Conservation (phyloP, 169 alveolate species). For the Babesia sp. region DNA sequence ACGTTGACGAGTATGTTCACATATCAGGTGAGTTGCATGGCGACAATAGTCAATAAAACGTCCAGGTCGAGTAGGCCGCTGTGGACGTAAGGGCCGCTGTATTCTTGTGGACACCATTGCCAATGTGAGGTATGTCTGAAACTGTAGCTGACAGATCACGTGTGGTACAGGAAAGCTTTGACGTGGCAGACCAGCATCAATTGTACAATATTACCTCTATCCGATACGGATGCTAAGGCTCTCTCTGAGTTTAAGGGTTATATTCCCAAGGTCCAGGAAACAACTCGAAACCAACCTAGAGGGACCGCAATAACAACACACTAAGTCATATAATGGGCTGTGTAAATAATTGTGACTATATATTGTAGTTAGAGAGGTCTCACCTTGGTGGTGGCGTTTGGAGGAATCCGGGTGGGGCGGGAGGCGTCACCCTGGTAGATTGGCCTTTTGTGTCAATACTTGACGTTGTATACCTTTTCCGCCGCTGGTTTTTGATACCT, state of each 20-base stretch:
- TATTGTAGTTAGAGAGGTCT: not conserved
- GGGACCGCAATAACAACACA: no score
- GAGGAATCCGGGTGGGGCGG: slow-evolving; percentile 49
- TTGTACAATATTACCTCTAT: slow-evolving; percentile 23
- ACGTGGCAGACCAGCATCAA: slow-evolving; percentile 61
- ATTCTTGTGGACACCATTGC: slow-evolving; percentile 29
- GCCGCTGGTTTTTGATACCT: not conserved
- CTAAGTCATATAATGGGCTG: not conserved
- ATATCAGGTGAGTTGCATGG: slow-evolving; percentile 32
- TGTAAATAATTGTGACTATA: not conserved
- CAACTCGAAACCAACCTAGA: no score
- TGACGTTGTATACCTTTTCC: slow-evolving; percentile 1
- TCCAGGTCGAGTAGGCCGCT: slow-evolving; percentile 65
- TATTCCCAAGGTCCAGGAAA: no score
- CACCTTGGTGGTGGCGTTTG: slow-evolving; percentile 17
- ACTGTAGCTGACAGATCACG: not conserved
- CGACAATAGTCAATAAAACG: not conserved
- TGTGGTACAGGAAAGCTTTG: slow-evolving; percentile 16
- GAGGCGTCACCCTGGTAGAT: not conserved
- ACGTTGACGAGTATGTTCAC: slow-evolving; percentile 61
- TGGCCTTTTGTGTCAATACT: not conserved
- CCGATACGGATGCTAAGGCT: slow-evolving; percentile 4
- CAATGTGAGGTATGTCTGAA: slow-evolving; percentile 33
- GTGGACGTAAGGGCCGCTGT: slow-evolving; percentile 52
- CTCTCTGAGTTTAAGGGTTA: slow-evolving; percentile 3